Evolutionary conservation across 192 early-diverging fungal genomes (phyloP).

Genomic region (Jimgerdemannia lactiflua): DNA sequence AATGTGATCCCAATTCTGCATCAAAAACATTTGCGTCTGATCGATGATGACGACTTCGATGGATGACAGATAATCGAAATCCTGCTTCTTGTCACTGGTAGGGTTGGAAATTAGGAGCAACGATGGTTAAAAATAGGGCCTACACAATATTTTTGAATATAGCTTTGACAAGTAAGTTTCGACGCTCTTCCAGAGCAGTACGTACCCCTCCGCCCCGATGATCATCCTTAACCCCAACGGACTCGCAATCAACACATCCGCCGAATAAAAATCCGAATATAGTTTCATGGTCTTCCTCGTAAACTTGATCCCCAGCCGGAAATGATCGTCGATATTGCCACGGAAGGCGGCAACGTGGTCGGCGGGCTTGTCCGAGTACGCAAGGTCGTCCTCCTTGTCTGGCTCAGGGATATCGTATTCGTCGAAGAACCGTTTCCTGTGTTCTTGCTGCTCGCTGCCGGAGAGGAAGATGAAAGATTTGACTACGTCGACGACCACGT

Average conservation of each 20-base stretch:
- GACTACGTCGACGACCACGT: conserved; percentile 77
- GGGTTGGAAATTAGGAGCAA: not conserved
- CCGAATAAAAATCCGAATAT: conserved; percentile 83
- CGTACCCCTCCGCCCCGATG: conserved; percentile 76
- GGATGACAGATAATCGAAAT: conserved; percentile 92
- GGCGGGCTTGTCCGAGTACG: conserved; percentile 64
- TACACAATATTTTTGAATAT: not conserved
- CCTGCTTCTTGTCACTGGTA: conserved; percentile 78
- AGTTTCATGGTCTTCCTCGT: conserved; percentile 83
- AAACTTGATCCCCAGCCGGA: conserved; percentile 91
- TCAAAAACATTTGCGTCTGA: conserved; percentile 80
- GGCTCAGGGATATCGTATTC: conserved; percentile 63
- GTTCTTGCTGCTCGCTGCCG: conserved; percentile 80
- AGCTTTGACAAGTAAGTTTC: not conserved
- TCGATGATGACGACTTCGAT: conserved; percentile 91
- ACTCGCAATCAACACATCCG: conserved; percentile 90
- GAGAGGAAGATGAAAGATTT: conserved; percentile 71
- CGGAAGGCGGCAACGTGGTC: conserved; percentile 84
- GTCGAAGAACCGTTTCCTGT: conserved; percentile 80
- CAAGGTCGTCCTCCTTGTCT: conserved; percentile 50
- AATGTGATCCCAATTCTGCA: conserved; percentile 99
- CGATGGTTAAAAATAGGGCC: not conserved
- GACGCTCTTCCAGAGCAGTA: not conserved
- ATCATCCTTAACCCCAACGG: conserved; percentile 89
- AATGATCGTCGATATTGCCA: conserved; percentile 96